Evolutionary conservation across 1,284 basidiomycete species (phyloP).

Genomic region (Pisolithus thermaeus): DNA sequence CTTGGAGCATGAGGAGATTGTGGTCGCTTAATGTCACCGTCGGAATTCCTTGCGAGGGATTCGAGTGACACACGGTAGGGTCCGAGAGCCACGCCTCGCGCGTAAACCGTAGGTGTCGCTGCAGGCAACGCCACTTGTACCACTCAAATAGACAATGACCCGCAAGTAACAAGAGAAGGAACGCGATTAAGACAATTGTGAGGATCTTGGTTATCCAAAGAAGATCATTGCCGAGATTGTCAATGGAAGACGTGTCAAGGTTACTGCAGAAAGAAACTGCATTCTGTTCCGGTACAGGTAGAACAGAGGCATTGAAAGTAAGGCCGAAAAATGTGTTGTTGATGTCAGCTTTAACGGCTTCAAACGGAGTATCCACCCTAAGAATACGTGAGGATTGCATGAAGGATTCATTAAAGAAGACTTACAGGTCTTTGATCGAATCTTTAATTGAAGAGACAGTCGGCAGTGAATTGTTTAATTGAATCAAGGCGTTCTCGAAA

Average conservation of each 20-base stretch:
- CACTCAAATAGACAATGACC: conserved; percentile 67
- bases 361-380: conserved; percentile 82
- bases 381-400: conserved; percentile 11
- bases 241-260: conserved; percentile 78
- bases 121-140: conserved; percentile 75
- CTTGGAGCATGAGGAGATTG: conserved; percentile 69
- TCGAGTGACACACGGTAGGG: conserved; percentile 48
- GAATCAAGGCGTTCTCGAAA: conserved; percentile 66
- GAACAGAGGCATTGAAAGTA: conserved; percentile 59
- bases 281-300: conserved; percentile 70
- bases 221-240: conserved; percentile 74
- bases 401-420: conserved; percentile 8
- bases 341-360: conserved; percentile 79
- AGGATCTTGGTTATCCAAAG: conserved; percentile 75
- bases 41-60: conserved; percentile 35
- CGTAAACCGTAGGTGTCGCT: conserved; percentile 57
- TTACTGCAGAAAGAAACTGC: conserved; percentile 64
- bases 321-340: conserved; percentile 77
- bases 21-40: conserved; percentile 61
- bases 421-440: conserved; percentile 68
- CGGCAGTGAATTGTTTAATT: conserved; percentile 79
- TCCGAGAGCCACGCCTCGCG: conserved; percentile 72
- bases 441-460: conserved; percentile 73
- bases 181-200: conserved; percentile 59
- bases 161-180: conserved; percentile 58